Evolutionary conservation across 2,329 filamentous ascomycete genomes (phyloP), one percentile per base, ranked within the genome.

Genomic region (Stagonosporopsis vannaccii): DNA sequence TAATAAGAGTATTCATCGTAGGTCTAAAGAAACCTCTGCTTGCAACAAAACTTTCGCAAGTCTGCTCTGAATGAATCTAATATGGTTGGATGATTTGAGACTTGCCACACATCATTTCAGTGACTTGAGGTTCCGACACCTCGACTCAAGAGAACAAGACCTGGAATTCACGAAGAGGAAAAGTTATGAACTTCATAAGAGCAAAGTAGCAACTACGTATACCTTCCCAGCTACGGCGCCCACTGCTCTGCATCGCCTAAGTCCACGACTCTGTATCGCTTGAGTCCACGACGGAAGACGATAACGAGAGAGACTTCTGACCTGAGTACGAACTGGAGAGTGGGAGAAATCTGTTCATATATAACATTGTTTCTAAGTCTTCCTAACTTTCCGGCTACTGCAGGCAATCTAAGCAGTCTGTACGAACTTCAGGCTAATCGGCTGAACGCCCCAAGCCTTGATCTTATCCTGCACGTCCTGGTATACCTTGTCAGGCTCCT

Each of bases 401-500:
- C n/a, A 6, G 17, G 30, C 12, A 7, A 20, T 37, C 54, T 65
- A 62, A 19, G 58, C 61, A 49, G 62, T 59, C 52, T 69, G 60
- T 39, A 71, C 69, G 50, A 72, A 71, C 41, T 65, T 73, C 30
- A 72, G 32, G 36, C 56, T 66, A 28, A 73, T 66, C 1, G 71
- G 70, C 59, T 74, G 63, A 15, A 76, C 58, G 11, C 71, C 72
- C 58, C 70, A 62, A 51, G 72, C 69, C 65, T 70, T 73, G 55
- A 76, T 60, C 56, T 62, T 69, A 45, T 54, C 61, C 63, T 73
- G 64, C 51, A 88, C 83, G 51, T 81, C 73, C 62, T 78, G 73
- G 74, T 88, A 89, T 17, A 89, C 85, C 58, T 85, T 83, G 25
- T 91, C 87, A 2, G 91, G 88, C 7, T 78, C 69, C 39, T 85